Evolutionary conservation across 306 rosid species (phyloP).

Genomic region (Inga oerstediana): DNA sequence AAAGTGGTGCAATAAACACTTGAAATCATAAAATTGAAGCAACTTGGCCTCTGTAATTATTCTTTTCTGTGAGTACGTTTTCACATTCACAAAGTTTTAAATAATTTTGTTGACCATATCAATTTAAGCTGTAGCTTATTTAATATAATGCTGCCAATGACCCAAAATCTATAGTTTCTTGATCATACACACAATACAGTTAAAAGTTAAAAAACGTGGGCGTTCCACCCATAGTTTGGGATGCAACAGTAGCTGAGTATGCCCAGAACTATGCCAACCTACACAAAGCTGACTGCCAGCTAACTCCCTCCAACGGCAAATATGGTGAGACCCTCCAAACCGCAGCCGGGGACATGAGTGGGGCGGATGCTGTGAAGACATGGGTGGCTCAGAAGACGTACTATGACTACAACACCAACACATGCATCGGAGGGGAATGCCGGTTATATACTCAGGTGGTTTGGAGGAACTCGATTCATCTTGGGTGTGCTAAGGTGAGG

Average conservation of each 20-base stretch:
- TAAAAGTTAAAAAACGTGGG: not conserved
- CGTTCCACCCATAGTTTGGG: slow-evolving; percentile 29
- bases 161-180: not conserved
- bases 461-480: slow-evolving; percentile 41
- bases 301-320: no score
- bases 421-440: slow-evolving; percentile 40
- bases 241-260: slow-evolving; percentile 8
- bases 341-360: no score
- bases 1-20: no score
- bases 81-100: not conserved
- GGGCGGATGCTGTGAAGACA: no score
- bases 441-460: slow-evolving; percentile 54
- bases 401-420: slow-evolving; percentile 46
- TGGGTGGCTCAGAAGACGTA: slow-evolving; percentile 45
- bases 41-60: no score
- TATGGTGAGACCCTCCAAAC: no score
- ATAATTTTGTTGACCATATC: not conserved
- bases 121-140: not conserved
- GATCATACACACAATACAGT: not conserved
- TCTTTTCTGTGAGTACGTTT: no score
- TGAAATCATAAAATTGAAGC: no score
- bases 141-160: not conserved
- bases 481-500: slow-evolving; percentile 54
- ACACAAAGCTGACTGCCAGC: no score
- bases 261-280: slow-evolving; percentile 43